A percentile compares a stretch with the other conserved stretches of the same genome.
phyloP scores from a whole-genome alignment of 805 yeast species.

The Candida coleopterorum region DNA sequence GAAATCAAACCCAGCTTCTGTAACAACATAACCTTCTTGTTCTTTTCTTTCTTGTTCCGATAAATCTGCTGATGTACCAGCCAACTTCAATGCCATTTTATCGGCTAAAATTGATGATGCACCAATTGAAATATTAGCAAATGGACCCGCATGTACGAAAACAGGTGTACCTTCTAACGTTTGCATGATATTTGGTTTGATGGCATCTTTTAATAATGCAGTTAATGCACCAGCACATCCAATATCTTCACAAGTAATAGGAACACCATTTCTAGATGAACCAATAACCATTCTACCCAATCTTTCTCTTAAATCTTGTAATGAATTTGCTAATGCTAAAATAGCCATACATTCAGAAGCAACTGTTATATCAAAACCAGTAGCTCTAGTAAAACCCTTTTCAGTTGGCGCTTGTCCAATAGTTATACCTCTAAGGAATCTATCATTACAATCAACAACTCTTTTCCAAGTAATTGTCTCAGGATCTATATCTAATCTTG shows the following conservation, averaged over 20 bases:
- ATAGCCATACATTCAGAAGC: conserved; percentile 88
- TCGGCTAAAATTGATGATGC: conserved; percentile 83
- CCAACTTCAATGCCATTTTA: conserved; percentile 72
- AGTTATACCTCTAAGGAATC: conserved; percentile 74
- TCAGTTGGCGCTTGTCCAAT: conserved; percentile 81
- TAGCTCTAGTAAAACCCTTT: conserved; percentile 62
- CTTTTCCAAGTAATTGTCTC: conserved; percentile 77
- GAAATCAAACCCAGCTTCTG: conserved; percentile 88
- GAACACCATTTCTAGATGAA: conserved; percentile 60
- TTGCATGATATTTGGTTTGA: conserved; percentile 84
- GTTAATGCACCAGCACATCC: conserved; percentile 86
- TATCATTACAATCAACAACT: conserved; percentile 80
- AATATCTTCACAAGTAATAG: conserved; percentile 77
- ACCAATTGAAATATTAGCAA: conserved; percentile 83
- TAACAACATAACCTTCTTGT: conserved; percentile 70
- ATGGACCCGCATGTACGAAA: conserved; percentile 84
- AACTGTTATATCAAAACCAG: conserved; percentile 82
- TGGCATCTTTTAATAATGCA: conserved; percentile 74
- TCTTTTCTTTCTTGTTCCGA: conserved; percentile 39
- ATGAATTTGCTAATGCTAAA: conserved; percentile 65
- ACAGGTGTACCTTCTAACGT: conserved; percentile 87
- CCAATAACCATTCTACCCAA: conserved; percentile 76
- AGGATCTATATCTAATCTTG: conserved; percentile 71
- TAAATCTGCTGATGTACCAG: conserved; percentile 56
- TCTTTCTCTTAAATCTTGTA: conserved; percentile 68